Evolutionary conservation across 2,329 filamentous ascomycete species (phyloP).

Genomic region (Ophiocordyceps camponoti-rufipedis): DNA sequence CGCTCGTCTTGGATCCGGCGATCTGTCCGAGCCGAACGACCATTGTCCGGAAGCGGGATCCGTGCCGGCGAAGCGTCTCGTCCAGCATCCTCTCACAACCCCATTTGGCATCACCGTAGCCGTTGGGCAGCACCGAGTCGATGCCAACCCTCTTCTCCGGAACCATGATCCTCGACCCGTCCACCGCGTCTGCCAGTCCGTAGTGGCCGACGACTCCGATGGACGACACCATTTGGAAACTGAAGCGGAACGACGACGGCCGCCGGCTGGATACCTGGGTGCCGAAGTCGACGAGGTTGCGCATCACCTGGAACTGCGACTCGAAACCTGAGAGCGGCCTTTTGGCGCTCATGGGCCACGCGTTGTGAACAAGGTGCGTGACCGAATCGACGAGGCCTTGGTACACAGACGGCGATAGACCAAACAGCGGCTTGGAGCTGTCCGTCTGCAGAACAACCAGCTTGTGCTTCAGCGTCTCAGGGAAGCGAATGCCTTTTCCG

Average conservation of each 20-base stretch:
- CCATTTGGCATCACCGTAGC: conserved; percentile 34
- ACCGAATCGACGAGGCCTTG: conserved; percentile 14
- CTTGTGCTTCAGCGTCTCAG: conserved; percentile 1
- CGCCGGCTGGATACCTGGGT: conserved; percentile 9
- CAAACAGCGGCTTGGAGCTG: conserved; percentile 18
- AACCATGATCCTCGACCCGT: conserved; percentile 11
- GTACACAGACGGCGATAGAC: conserved; percentile 20
- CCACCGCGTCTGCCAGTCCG: conserved; percentile 5
- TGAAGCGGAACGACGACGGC: conserved; percentile 4
- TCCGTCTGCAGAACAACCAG: conserved; percentile 1
- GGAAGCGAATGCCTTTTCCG: conserved; percentile 1
- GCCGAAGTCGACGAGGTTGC: conserved; percentile 26
- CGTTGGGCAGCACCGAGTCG: conserved; percentile 20
- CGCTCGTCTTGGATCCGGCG: conserved; percentile 26
- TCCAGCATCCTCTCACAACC: conserved; percentile 31
- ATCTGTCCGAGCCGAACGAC: conserved; percentile 31
- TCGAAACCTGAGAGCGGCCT: conserved; percentile 19
- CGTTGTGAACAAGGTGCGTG: conserved; percentile 32
- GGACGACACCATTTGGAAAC: conserved; percentile 23
- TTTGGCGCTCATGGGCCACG: conserved; percentile 27
- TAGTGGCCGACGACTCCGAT: conserved; percentile 16
- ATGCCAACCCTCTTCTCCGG: conserved; percentile 23
- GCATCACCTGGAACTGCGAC: conserved; percentile 24
- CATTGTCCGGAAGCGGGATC: conserved; percentile 22
- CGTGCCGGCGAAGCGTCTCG: conserved; percentile 24